phyloP scores from a whole-genome alignment of 768 basidiomycete species.

The Suillus subaureus region DNA sequence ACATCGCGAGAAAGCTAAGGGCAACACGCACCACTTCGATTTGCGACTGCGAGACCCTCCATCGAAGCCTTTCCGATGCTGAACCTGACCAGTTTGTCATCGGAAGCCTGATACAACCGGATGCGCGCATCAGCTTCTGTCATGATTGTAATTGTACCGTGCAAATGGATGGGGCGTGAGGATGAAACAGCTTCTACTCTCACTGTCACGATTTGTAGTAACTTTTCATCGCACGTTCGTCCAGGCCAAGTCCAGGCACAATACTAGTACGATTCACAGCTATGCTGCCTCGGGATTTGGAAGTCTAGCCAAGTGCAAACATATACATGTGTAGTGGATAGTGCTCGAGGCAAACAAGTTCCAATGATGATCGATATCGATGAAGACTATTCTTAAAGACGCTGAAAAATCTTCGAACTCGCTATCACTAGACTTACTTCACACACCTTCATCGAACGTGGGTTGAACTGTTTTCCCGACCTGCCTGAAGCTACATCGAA shows the following conservation, averaged over 20 bases:
- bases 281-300: background rate
- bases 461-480: background rate
- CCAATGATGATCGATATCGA: background rate
- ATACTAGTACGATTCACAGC: background rate
- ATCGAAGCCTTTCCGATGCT: constrained; percentile 65
- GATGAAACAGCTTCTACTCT: background rate
- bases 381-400: background rate
- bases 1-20: background rate
- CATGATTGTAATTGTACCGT: constrained; percentile 32
- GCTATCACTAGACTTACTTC: background rate
- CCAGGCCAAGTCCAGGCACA: background rate
- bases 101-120: constrained; percentile 50
- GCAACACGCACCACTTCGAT: constrained; percentile 50
- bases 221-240: constrained; percentile 15
- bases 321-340: background rate
- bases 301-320: background rate
- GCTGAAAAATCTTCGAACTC: background rate
- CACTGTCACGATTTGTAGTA: background rate
- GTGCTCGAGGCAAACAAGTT: background rate
- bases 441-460: background rate
- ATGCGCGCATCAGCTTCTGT: constrained; percentile 48
- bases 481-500: no score
- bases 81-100: constrained; percentile 66
- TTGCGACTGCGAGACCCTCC: constrained; percentile 69
- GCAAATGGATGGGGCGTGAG: background rate